A percentile compares a stretch with the other conserved stretches of the same genome.
Evolutionary conservation across 2,329 filamentous ascomycete species (phyloP).

Genomic region (Sporothrix mexicana): DNA sequence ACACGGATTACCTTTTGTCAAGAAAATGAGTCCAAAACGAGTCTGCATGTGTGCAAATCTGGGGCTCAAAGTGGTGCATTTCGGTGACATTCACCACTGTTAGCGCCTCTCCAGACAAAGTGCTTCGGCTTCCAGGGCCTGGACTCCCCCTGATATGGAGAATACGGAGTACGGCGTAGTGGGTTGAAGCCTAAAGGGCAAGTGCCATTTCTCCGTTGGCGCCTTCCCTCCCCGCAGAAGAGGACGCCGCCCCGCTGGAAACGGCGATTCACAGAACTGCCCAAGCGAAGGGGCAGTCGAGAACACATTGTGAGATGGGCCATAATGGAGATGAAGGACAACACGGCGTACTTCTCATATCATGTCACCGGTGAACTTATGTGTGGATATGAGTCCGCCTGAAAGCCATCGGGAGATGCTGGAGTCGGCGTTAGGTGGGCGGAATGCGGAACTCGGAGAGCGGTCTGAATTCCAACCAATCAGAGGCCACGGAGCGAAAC

Average conservation of each 20-base stretch:
- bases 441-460: background rate
- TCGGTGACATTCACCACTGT: background rate
- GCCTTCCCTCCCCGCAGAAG: background rate
- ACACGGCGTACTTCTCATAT: no score
- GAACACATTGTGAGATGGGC: no score
- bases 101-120: background rate
- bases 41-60: background rate
- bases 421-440: background rate
- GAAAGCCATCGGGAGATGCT: background rate
- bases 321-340: no score
- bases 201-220: background rate
- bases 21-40: background rate
- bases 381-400: no score
- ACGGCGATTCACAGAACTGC: background rate
- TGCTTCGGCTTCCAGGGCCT: background rate
- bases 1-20: background rate
- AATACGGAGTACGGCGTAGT: no score
- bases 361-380: no score
- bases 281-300: background rate
- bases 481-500: background rate
- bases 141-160: background rate
- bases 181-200: background rate
- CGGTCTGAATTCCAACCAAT: background rate
- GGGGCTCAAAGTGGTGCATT: background rate
- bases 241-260: background rate